Evolutionary conservation across 345 rosid genomes (phyloP), one percentile per base, ranked within the genome.

Genomic region (Clarkia xantiana): DNA sequence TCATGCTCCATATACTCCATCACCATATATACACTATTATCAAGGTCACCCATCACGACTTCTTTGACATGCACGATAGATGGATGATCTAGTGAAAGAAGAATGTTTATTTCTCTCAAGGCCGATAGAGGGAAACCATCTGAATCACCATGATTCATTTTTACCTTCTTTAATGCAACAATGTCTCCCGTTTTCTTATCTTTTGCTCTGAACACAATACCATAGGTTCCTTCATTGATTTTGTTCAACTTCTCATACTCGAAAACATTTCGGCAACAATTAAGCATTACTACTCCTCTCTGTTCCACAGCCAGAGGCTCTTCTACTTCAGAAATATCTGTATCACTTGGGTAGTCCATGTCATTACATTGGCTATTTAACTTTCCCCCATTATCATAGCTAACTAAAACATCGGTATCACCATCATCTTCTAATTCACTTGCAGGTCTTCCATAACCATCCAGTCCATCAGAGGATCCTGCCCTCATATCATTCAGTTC

Each of bases 1-100:
- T 90, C 95, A 36, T 90, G 90, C 58, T 90, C 91, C 73, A 85
- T 75, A 69, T 74, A 79, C 60, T 90, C 97, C 97, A 89, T 90
- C 34, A 79, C 97, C 94, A 85, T 79, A 59, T 63, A 90, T 64
- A 90, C 76, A 10, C 36, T 29, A 62, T 65, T 70, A 54, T 80
- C 73, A 25, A 43, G 67, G 22, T 74, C 75, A 58, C 69, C 91
- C 66, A 82, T 79, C 44, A 72, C 94, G 29, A 90, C 95, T 67
- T 82, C 95, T 72, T 77, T 76, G 38, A 90, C 90, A 47, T 73
- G 62, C 15, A 90, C 95, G 44, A 82, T 74, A 4, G 84, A 73
- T 60, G 90, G 82, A 46, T 82, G 91, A 53, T 72, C 63, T 55
- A 88, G 69, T 23, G 94, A 78, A 61, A 71, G 51, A 44, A 89